phyloP scores from a whole-genome alignment of 2,329 filamentous ascomycete genomes.

The Davidsoniella virescens region DNA sequence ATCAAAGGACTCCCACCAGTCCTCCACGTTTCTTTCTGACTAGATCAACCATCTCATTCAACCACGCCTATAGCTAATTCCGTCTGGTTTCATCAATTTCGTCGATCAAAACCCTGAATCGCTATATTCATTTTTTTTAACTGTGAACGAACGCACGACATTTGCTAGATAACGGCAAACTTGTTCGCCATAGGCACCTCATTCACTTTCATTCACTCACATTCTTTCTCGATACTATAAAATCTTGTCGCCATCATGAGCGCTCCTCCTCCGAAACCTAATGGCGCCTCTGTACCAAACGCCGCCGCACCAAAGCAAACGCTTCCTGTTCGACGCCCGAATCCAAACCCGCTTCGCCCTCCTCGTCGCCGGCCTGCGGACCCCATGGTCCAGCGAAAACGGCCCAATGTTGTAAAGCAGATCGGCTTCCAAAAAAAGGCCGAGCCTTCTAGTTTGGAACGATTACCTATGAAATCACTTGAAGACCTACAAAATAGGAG shows the following conservation, averaged over 20 bases:
- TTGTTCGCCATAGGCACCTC: background rate
- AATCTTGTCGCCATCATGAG: slow-evolving; percentile 24
- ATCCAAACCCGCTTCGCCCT: slow-evolving; percentile 9
- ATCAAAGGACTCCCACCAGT: no score
- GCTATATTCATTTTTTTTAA: no score
- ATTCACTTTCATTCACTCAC: background rate
- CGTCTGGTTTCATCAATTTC: no score
- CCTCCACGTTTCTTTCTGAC: no score
- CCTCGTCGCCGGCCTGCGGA: slow-evolving; percentile 10
- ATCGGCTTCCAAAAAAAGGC: slow-evolving; percentile 11
- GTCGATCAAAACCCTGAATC: no score
- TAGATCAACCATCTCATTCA: no score
- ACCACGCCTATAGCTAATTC: no score
- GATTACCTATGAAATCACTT: slow-evolving; percentile 6
- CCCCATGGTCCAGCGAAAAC: slow-evolving; percentile 11
- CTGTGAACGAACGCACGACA: no score
- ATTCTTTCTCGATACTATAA: background rate
- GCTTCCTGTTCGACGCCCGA: slow-evolving; percentile 4
- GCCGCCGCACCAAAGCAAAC: slow-evolving; percentile 10
- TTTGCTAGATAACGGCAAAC: no score
- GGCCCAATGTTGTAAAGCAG: slow-evolving; percentile 6
- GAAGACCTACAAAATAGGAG: slow-evolving; percentile 25
- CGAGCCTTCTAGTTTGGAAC: slow-evolving; percentile 6
- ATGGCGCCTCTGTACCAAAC: no score
- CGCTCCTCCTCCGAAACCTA: slow-evolving; percentile 18